Conservation (phyloP, 2,329 filamentous ascomycete species). For the Aspergillus floridensis region DNA sequence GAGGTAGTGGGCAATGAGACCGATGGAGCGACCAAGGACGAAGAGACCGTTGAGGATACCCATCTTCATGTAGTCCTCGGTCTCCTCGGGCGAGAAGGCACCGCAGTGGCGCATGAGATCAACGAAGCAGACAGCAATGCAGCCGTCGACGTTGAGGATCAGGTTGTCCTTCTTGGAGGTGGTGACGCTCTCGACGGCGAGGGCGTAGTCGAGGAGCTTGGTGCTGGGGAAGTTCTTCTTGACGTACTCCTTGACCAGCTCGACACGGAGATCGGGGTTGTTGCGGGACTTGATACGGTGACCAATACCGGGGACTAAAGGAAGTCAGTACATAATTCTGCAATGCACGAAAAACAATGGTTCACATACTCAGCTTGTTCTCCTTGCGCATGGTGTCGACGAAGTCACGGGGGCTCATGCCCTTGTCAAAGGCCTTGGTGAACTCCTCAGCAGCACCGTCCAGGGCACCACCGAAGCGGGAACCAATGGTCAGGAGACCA, state of each 20-base stretch:
- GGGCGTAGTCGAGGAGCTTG: conserved; percentile 98
- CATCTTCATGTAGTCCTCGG: conserved; percentile 98
- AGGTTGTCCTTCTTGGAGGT: conserved; percentile 99
- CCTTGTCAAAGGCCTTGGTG: conserved; percentile 96
- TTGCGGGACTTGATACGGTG: conserved; percentile 99
- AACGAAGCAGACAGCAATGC: conserved; percentile 97
- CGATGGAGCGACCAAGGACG: conserved; percentile 93
- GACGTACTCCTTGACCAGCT: conserved; percentile 99
- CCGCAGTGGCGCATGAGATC: conserved; percentile 97
- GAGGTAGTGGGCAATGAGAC: conserved; percentile 98
- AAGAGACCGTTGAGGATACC: conserved; percentile 99
- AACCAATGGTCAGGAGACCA: conserved; percentile 97
- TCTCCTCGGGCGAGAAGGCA: conserved; percentile 92
- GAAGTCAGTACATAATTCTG: conserved; percentile 21
- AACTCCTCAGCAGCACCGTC: conserved; percentile 98
- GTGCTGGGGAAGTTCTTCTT: conserved; percentile 94
- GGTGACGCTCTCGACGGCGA: conserved; percentile 96
- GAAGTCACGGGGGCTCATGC: conserved; percentile 95
- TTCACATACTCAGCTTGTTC: conserved; percentile 85
- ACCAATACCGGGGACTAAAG: conserved; percentile 83
- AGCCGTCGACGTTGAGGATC: conserved; percentile 98
- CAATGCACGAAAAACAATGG: background rate
- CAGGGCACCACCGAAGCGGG: conserved; percentile 95
- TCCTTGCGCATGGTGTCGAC: conserved; percentile 99
- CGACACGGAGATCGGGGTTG: conserved; percentile 99